Conservation (phyloP, 495 filamentous ascomycete species). For the Polyplosphaeria fusca region DNA sequence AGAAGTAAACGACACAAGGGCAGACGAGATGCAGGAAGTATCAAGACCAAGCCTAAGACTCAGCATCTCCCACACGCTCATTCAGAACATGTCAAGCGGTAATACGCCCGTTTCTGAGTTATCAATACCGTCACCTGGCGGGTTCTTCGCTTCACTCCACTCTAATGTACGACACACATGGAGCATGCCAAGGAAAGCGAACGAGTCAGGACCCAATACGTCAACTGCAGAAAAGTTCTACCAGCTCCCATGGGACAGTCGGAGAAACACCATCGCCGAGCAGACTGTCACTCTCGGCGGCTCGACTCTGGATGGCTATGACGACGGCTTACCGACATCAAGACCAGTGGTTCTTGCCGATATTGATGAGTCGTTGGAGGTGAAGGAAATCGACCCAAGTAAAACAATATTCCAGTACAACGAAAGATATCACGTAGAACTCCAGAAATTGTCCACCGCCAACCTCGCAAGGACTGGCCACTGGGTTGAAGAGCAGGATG, state of each 20-base stretch:
- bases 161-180: conserved; percentile 73
- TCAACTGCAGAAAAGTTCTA: conserved; percentile 68
- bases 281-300: conserved; percentile 42
- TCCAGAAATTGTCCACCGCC: conserved; percentile 60
- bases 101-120: conserved; percentile 58
- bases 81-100: conserved; percentile 41
- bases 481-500: conserved; percentile 74
- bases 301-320: conserved; percentile 28
- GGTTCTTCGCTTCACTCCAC: conserved; percentile 82
- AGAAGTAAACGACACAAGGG: conserved; percentile 49
- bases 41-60: conserved; percentile 29
- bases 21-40: conserved; percentile 45
- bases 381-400: conserved; percentile 40
- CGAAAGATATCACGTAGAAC: conserved; percentile 62
- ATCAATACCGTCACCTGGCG: conserved; percentile 77
- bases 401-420: conserved; percentile 63
- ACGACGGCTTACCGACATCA: conserved; percentile 67
- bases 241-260: conserved; percentile 64
- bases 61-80: conserved; percentile 30
- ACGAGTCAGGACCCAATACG: conserved; percentile 36
- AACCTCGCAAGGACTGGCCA: conserved; percentile 75
- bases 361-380: conserved; percentile 29
- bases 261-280: conserved; percentile 36
- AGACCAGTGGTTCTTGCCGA: conserved; percentile 15
- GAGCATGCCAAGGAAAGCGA: conserved; percentile 50